Base-by-base conservation (phyloP, 306 rosid genomes). In the Leucaena leucocephala region DNA sequence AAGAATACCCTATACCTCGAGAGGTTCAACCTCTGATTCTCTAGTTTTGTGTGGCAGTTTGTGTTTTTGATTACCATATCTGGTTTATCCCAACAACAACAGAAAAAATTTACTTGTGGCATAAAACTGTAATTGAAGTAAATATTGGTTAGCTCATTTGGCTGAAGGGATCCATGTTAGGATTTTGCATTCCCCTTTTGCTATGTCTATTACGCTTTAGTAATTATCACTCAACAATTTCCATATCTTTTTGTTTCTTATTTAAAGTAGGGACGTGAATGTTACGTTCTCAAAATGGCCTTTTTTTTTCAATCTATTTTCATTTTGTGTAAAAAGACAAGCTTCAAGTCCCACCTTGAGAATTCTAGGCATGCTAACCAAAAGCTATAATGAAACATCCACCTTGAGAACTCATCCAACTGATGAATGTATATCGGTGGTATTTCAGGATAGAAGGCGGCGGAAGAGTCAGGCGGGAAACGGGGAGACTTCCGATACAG, bases 1-100 rank as follows among this genome's bases (percentile, higher is more conserved):
- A 94, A 85, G 98, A 94, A 78, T 91, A 94, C 84, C 97, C 98
- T 39, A 79, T 94, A 66, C 92, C 89, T 19, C 86, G 98, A 80
- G 97, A 94, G 97, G 98, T 91, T 75, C 22, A 89, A 77, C 39
- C 83, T 80, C 84, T 66, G 43, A 45, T 83, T 77, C 70, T 27
- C 27, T 27, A 39, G 46, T 75, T 78, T 69, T 75, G 68, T 45
- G 13, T 57, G 10, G 42, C 71, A 71, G 52, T 43, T 35, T 38
- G 21, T 21, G 52, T 65, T 52, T 43, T 21, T 36, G 48, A 73
- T 6, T 69, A 68, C 71, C 34, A 45, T 8, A 74, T 74, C 63
- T 33, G 54, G 83, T 63, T 63, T 68, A 64, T 76, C 43, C 45
- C 17, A 46, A 54, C 43, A 35, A 38, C 22, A 73, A 17, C 66